Evolutionary conservation across 306 rosid genomes (phyloP).

Genomic region (Lagenaria siceraria): DNA sequence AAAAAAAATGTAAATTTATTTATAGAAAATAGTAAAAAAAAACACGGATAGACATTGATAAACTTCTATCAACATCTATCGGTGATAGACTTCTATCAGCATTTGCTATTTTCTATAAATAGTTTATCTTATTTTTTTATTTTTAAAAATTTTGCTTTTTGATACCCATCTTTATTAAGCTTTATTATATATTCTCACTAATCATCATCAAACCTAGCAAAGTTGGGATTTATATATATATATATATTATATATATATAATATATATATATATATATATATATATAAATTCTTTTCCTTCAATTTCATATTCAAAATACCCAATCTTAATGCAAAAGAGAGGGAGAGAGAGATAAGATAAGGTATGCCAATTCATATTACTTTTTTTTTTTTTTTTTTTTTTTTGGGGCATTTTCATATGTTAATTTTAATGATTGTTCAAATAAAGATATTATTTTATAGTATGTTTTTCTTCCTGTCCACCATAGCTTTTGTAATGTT

Average conservation of each 20-base stretch:
- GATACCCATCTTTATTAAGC: not conserved
- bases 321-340: not conserved
- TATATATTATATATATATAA: too few species aligned
- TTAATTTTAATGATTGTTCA: not conserved
- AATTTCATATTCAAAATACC: not conserved
- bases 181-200: not conserved
- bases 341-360: not conserved
- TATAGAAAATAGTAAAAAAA: too few species aligned
- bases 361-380: not conserved
- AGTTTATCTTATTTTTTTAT: too few species aligned
- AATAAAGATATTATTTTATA: not conserved
- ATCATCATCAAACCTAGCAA: not conserved
- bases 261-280: too few species aligned
- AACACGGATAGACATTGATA: too few species aligned
- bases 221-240: too few species aligned
- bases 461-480: not conserved
- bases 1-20: too few species aligned
- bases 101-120: too few species aligned
- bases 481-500: not conserved
- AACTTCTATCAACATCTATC: too few species aligned
- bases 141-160: too few species aligned
- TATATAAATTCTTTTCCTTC: not conserved
- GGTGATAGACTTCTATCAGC: too few species aligned
- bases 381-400: not conserved
- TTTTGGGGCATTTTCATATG: too few species aligned